Evolutionary conservation across 192 early-diverging fungal genomes (phyloP), one percentile per base, ranked within the genome.

Genomic region (Backusella tuberculispora): DNA sequence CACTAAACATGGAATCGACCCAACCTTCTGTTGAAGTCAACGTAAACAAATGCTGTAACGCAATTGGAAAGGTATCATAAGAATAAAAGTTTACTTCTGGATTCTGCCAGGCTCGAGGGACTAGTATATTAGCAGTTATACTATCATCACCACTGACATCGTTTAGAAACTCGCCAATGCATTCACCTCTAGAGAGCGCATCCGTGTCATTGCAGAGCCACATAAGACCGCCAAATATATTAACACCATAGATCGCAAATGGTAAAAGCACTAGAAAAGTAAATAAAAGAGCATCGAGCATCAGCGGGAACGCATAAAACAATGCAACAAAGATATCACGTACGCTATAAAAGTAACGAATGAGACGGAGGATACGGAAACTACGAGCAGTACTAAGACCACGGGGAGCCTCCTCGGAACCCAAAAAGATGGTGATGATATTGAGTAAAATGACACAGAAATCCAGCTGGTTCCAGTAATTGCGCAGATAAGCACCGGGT

Each of bases 21-120:
- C 87, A 88, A 0, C 87, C 87, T 77, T 88, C 87, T 17, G 82
- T 84, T 5, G 87, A 88, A 0, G 84, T 77, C 73, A 84, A 76
- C 43, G 84, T 80, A 66, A 88, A 84, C 24, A 88, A 38, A 47
- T 84, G 84, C 21, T 81, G 60, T 40, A 88, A 82, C 9, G 84
- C 81, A 2, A 66, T 48, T 1, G 75, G 72, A 75, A 88, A 88
- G 21, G 72, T 83, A 69, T 88, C 85, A 65, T 84, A 88, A 34
- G 82, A 83, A 63, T 85, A 88, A 17, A 60, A 29, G 26, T 76
- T 76, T 2, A 78, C 80, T 21, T 71, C 66, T 13, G 87, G 87
- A 65, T 88, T 88, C 12, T 75, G 48, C 87, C 87, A 88, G 1
- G 79, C 79, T 29, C 87, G 80, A 37, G 87, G 87, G 13, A 78